Evolutionary conservation across 2,329 filamentous ascomycete species (phyloP), one percentile per base, ranked within the genome.

Genomic region (Exophiala sp.): DNA sequence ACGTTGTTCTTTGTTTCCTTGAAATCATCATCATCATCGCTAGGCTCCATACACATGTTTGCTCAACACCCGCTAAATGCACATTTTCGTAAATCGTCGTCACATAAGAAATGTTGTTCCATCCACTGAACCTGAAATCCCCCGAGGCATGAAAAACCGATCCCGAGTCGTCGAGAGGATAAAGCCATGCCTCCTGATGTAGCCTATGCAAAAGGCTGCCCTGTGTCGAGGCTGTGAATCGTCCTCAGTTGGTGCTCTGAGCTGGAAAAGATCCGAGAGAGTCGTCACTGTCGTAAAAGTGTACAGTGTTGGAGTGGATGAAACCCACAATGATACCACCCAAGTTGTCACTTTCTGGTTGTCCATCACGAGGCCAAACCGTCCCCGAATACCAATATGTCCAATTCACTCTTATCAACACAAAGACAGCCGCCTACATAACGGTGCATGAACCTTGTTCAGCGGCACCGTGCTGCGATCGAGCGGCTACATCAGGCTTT

Each of bases 151-250:
- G 69, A 71, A 66, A 72, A 72, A 72, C 70, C 69, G 64, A 71
- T 69, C 68, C 65, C 66, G 66, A 66, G 58, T 62, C 46, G 60
- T 65, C 68, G 67, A 67, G 71, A 71, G 70, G 71, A 75, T 53
- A 73, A 74, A 74, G 68, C 63, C 70, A 70, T 73, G 68, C 67
- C 69, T 63, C 68, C 69, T 68, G 70, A 72, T 68, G 63, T 65
- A 66, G 62, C 62, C 60, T 56, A 62, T 59, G 54, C 55, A 54
- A 58, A 46, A 34, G 46, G 46, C 35, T 38, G 21, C 41, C 41
- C 35, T 48, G 36, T 20, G 46, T 53, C 47, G 52, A 62, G 38
- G 41, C 47, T 50, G 38, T 48, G 58, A 49, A 61, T 38, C 50
- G 46, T 53, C 43, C 50, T 52, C 49, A 41, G 46, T 51, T 47